These are phyloP conservation scores for Sedum album DNA, from an alignment of 164 flowering plant genomes.

Conservation along the genomic window DNA sequence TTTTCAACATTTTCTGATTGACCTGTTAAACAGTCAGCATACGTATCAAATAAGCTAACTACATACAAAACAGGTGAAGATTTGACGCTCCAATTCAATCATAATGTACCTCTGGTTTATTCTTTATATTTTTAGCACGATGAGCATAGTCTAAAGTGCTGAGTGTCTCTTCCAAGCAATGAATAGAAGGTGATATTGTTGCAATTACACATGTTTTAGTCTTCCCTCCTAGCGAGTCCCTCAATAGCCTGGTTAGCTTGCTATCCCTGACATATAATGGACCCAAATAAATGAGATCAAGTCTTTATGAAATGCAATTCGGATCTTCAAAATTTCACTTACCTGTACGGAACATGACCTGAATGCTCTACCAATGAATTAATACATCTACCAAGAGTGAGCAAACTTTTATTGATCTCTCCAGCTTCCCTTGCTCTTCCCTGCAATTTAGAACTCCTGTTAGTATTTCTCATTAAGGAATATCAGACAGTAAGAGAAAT, in stretches of 20 bases:
- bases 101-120: constrained; percentile 67
- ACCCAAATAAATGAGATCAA: not conserved
- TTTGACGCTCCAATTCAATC: not conserved
- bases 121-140: constrained; percentile 77
- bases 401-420: constrained; percentile 81
- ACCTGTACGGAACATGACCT: constrained; percentile 77
- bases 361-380: constrained; percentile 72
- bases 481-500: no score
- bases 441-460: constrained; percentile 25
- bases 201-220: constrained; percentile 87
- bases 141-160: constrained; percentile 76
- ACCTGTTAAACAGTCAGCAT: constrained; percentile 35
- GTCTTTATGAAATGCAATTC: not conserved
- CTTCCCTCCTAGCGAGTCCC: constrained; percentile 81
- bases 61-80: not conserved
- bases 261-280: constrained; percentile 48
- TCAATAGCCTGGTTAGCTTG: constrained; percentile 63
- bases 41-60: constrained; percentile 6
- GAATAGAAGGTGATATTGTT: constrained; percentile 63
- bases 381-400: constrained; percentile 72
- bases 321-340: constrained; percentile 8
- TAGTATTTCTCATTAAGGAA: no score
- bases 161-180: constrained; percentile 68
- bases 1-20: constrained; percentile 65
- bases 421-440: constrained; percentile 90